These are phyloP conservation scores for Candida hispaniensis DNA, from an alignment of 805 yeast species.

Conservation along the genomic window DNA sequence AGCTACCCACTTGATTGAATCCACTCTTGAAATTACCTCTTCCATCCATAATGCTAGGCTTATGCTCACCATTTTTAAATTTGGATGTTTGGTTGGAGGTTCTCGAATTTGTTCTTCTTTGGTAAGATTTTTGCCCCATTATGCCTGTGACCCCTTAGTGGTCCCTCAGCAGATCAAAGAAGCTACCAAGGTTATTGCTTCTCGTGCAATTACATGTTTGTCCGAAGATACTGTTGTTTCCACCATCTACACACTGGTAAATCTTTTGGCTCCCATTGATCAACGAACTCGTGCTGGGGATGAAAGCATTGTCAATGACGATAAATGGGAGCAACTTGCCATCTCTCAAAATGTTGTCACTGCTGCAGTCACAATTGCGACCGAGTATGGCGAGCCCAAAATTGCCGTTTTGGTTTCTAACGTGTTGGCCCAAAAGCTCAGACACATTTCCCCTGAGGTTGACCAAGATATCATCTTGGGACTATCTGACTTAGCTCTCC, in stretches of 20 bases:
- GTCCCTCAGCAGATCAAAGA: constrained; percentile 37
- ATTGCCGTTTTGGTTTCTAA: constrained; percentile 71
- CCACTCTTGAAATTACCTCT: constrained; percentile 42
- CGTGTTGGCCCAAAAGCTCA: constrained; percentile 67
- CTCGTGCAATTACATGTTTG: constrained; percentile 48
- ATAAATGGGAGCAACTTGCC: constrained; percentile 18
- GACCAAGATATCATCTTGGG: constrained; percentile 55
- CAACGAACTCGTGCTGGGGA: constrained; percentile 8
- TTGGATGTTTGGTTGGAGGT: constrained; percentile 46
- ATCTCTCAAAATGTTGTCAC: constrained; percentile 57
- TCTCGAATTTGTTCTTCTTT: constrained; percentile 26
- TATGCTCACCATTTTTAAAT: constrained; percentile 41
- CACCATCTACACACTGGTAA: constrained; percentile 72
- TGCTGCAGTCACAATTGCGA: constrained; percentile 56
- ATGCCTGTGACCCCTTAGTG: constrained; percentile 41
- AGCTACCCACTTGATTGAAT: constrained; percentile 38
- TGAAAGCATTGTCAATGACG: constrained; percentile 7
- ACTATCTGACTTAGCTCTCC: constrained; percentile 50
- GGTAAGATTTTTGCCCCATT: constrained; percentile 33
- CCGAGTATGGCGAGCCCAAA: constrained; percentile 54
- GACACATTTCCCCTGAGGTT: constrained; percentile 33
- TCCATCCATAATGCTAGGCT: constrained; percentile 44
- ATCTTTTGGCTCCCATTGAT: constrained; percentile 43
- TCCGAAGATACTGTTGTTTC: constrained; percentile 78
- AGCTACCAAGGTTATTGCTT: constrained; percentile 49